Base-by-base conservation (phyloP, 192 early-diverging fungal species). In the Backusella mclennaniae region DNA sequence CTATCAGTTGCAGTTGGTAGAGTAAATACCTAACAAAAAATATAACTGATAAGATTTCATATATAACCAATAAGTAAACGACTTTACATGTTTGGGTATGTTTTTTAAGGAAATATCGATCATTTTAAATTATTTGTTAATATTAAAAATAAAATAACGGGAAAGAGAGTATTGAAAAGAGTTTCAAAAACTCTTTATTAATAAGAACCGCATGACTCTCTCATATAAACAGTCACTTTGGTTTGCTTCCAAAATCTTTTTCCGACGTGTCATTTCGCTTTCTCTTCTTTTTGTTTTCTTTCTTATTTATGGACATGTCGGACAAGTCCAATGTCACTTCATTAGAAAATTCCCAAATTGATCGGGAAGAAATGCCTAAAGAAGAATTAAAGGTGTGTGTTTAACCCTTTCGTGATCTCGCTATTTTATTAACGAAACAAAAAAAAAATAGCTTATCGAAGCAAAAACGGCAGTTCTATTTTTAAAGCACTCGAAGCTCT, bases 1-100 rank as follows among this genome's bases (percentile, higher is more conserved):
- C 75, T 77, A 77, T 87, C 86, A 5, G 81, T 82, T 23, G 86
- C 81, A 7, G 80, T 86, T 26, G 87, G 87, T 39, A 88, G 52
- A 67, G 83, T 85, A 78, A 88, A 88, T 14, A 73, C 71, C 76
- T 76, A 76, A 63, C 12, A 59, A 26, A 21, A 56, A 56, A 21
- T 7, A 26, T 59, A 8, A 59, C 23, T 59, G 11, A 59, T 26
- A 59, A 12, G 3, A 59, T 59, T 59, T 23, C 1, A 59, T 59
- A 12, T 23, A 12, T 21, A 26, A 59, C 53, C 23, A 59, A 59
- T 5, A 59, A 59, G 11, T 59, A 23, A 29, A 23, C 23, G 7
- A 3, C 11, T 26, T 26, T 59, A 59, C 53, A 59, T 59, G 53
- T 59, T 59, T 59, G n/a, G 53, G 53, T 59, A 59, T 59, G 11